Evolutionary conservation across 106 monocot genomes (phyloP).

Genomic region (Triglochin maritima): DNA sequence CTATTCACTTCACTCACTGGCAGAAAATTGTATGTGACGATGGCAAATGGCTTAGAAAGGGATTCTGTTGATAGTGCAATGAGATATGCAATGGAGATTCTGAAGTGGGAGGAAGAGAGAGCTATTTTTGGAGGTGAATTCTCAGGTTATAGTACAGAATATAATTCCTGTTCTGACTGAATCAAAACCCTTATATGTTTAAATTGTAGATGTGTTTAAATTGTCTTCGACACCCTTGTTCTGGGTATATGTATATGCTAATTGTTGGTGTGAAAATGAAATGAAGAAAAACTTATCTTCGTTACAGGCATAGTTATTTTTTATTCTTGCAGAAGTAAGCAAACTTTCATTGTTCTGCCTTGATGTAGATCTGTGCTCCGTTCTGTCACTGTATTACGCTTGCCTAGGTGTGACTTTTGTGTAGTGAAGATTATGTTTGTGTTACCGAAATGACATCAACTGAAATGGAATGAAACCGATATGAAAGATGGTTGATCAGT

Average conservation of each 20-base stretch:
- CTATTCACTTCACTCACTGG: constrained; percentile 44
- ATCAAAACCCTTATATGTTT: background rate
- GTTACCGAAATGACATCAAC: too few species aligned
- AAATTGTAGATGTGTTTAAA: background rate
- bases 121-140: constrained; percentile 23
- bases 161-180: constrained; percentile 41
- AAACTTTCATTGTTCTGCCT: too few species aligned
- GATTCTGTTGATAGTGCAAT: constrained; percentile 47
- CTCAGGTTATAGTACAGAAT: constrained; percentile 47
- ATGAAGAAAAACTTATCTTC: too few species aligned
- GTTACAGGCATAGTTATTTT: too few species aligned
- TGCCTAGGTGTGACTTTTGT: too few species aligned
- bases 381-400: too few species aligned
- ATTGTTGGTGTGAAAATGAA: too few species aligned
- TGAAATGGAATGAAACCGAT: too few species aligned
- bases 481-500: too few species aligned
- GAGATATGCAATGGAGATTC: constrained; percentile 62
- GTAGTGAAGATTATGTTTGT: too few species aligned
- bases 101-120: constrained; percentile 84
- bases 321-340: too few species aligned
- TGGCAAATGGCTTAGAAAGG: constrained; percentile 37
- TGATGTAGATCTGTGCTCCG: too few species aligned
- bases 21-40: constrained; percentile 54
- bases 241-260: background rate
- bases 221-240: background rate